These are phyloP conservation scores for Gracilaria gracilis DNA, from an alignment of 23 red algal genomes.

Conservation along the genomic window DNA sequence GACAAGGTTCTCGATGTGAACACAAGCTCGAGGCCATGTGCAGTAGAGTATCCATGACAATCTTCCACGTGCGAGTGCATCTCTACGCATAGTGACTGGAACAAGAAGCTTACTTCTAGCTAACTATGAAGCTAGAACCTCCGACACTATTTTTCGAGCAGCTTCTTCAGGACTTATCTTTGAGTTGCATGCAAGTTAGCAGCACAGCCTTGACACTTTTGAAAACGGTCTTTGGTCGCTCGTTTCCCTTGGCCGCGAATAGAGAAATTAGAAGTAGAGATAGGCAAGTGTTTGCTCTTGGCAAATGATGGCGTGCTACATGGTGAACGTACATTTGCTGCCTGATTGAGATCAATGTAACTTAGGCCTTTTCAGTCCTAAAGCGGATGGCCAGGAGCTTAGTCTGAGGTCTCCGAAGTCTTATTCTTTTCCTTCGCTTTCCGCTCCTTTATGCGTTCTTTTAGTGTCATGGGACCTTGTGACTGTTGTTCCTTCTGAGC, in stretches of 20 bases:
- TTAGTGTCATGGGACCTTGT: conserved; percentile 18
- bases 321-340: no score
- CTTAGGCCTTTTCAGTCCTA: not conserved
- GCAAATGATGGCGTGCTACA: no score
- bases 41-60: not conserved
- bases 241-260: no score
- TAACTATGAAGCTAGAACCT: no score
- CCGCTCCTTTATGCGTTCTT: conserved; percentile 1
- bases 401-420: not conserved
- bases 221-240: no score
- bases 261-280: no score
- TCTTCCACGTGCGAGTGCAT: not conserved
- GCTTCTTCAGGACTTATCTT: no score
- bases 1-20: conserved; percentile 48
- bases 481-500: not conserved
- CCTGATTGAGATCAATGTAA: not conserved
- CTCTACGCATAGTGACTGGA: not conserved
- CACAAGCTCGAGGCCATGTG: not conserved
- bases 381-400: not conserved
- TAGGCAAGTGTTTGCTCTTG: no score
- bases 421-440: conserved; percentile 15
- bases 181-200: no score
- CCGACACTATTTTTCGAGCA: no score
- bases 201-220: no score
- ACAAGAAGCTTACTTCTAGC: not conserved